Evolutionary conservation across 2,329 filamentous ascomycete species (phyloP).

Genomic region (Aureobasidium leucospermi): DNA sequence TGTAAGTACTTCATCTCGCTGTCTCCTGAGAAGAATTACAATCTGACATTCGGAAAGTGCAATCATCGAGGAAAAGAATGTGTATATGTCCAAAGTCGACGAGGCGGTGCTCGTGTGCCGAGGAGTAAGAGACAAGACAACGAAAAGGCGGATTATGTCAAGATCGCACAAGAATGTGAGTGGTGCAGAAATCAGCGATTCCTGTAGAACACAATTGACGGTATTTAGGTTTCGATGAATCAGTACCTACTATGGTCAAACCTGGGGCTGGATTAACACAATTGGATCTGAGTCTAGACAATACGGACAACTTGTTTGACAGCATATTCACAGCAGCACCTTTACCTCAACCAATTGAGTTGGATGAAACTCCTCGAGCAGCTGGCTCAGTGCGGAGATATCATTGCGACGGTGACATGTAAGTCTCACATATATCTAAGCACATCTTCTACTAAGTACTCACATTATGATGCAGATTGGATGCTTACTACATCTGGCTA

Average conservation of each 20-base stretch:
- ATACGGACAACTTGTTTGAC: constrained; percentile 8
- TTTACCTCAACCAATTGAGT: not conserved
- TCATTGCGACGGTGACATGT: not conserved
- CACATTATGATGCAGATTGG: constrained; percentile 28
- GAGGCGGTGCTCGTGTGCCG: constrained; percentile 11
- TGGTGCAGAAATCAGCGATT: too few species aligned
- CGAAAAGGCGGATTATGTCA: not conserved
- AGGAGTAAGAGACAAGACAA: not conserved
- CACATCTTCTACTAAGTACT: not conserved
- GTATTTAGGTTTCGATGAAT: not conserved
- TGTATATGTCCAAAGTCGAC: constrained; percentile 11
- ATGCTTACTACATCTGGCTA: constrained; percentile 48
- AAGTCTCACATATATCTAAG: not conserved
- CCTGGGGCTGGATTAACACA: constrained; percentile 11
- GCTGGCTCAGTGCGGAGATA: constrained; percentile 4
- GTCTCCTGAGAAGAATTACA: not conserved
- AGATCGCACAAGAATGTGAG: constrained; percentile 7
- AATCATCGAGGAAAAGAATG: not conserved
- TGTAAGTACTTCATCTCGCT: not conserved
- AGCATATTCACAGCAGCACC: not conserved
- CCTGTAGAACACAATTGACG: not conserved
- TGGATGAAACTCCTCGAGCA: not conserved
- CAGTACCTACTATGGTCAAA: constrained; percentile 8
- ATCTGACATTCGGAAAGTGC: constrained; percentile 5
- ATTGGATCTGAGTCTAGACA: not conserved